These are phyloP conservation scores for Cairneyella variabilis DNA, from an alignment of 495 filamentous ascomycete species.

Conservation along the genomic window DNA sequence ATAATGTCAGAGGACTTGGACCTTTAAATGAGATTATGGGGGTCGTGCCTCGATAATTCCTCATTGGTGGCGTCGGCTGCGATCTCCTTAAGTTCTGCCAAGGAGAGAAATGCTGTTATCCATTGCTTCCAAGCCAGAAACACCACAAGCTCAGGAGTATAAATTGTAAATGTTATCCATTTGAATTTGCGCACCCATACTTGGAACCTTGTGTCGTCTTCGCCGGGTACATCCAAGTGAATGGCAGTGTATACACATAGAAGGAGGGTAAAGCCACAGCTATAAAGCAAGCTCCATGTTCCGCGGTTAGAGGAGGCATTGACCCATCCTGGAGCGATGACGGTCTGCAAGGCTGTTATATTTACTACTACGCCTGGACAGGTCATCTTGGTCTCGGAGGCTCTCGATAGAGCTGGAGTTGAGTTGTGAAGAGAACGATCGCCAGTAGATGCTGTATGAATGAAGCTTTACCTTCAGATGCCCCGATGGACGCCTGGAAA, in stretches of 20 bases:
- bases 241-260: conserved; percentile 42
- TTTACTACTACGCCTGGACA: too few species aligned
- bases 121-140: background rate
- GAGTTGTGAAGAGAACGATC: too few species aligned
- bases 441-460: too few species aligned
- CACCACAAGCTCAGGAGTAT: conserved; percentile 34
- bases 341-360: conserved; percentile 4
- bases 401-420: too few species aligned
- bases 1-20: background rate
- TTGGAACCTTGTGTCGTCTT: background rate
- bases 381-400: too few species aligned
- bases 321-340: conserved; percentile 6
- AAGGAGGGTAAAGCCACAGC: conserved; percentile 34
- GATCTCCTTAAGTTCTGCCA: background rate
- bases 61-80: background rate
- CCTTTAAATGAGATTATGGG: background rate
- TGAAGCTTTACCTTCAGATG: too few species aligned
- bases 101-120: too few species aligned
- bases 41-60: too few species aligned
- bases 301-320: conserved; percentile 23
- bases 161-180: conserved; percentile 29
- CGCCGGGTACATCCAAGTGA: conserved; percentile 35
- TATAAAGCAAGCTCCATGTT: conserved; percentile 33
- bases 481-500: too few species aligned
- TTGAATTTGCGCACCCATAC: conserved; percentile 7